Evolutionary conservation across 2,329 filamentous ascomycete genomes (phyloP), one percentile per base, ranked within the genome.

Genomic region (Aspergillus sp.): DNA sequence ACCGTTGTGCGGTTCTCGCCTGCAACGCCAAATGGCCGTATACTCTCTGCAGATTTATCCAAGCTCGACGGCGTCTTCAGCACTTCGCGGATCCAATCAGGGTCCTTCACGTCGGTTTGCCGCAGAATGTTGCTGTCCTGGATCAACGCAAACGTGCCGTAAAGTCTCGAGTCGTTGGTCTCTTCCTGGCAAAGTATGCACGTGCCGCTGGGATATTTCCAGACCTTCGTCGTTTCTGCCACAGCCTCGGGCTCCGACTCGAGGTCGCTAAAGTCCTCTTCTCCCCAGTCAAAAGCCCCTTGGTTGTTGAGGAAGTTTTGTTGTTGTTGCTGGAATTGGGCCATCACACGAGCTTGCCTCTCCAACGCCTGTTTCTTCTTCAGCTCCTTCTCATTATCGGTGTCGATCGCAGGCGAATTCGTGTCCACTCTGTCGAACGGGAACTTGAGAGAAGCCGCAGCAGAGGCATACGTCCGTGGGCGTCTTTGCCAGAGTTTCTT

Each of bases 101-200:
- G 76, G 67, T 97, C 90, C 49, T 88, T 79, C 32, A 93, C 79
- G 64, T 96, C 86, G 0, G 94, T 99, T 65, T 96, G 88, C 19
- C 94, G 86, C 50, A 97, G 75, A 49, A 99, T 88, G 31, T 84
- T 86, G 67, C 91, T 97, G 64, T 96, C 86, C 17, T 86, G 89
- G 54, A 99, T 82, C 61, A 96, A 85, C 2, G 90, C 91, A 75
- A 99, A 97, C 0, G 93, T 96, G 54, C 94, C 94, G 67, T 95
- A 97, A 1, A 97, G 80, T 38, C 87, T 84, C 11, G 87, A 86
- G 58, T 97, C 93, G 62, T 93, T 91, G 2, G 91, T 94, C 61
- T 97, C 91, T 73, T 99, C 95, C 71, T 97, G 94, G 66, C 94
- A 99, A 14, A 97, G 77, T 50, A 99, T 97, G 70, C 94, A 99